Conservation (phyloP, 2,329 filamentous ascomycete genomes). For the Phoma herbarum region DNA sequence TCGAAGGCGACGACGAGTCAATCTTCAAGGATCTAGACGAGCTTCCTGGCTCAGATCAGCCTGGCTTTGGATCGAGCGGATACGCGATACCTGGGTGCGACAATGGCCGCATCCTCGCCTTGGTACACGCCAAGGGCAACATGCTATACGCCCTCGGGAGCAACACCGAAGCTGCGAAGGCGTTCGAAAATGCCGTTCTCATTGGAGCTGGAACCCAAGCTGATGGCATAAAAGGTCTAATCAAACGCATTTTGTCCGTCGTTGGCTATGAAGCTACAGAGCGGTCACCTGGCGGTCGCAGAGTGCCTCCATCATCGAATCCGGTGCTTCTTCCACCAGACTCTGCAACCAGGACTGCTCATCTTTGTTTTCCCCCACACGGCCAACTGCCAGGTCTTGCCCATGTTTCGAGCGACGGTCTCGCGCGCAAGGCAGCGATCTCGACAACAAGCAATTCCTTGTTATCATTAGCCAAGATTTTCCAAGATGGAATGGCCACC, state of each 20-base stretch:
- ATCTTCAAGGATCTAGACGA: constrained; percentile 52
- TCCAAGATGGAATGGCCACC: constrained; percentile 92
- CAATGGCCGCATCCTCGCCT: constrained; percentile 90
- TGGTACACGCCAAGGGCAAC: constrained; percentile 98
- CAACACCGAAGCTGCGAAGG: constrained; percentile 78
- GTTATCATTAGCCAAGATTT: constrained; percentile 94
- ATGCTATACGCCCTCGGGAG: constrained; percentile 93
- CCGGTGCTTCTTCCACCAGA: constrained; percentile 85
- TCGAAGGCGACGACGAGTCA: constrained; percentile 55
- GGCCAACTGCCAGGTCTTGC: constrained; percentile 83
- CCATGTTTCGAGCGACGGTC: constrained; percentile 71
- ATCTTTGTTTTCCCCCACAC: constrained; percentile 78
- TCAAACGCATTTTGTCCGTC: constrained; percentile 77
- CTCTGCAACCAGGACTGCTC: constrained; percentile 81
- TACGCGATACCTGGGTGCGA: constrained; percentile 86
- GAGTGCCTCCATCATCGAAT: constrained; percentile 54
- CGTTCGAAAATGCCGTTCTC: constrained; percentile 93
- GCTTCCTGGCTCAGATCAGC: constrained; percentile 54
- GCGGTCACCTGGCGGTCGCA: constrained; percentile 44
- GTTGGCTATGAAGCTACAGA: constrained; percentile 58
- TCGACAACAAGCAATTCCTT: constrained; percentile 96
- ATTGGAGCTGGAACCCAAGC: constrained; percentile 80
- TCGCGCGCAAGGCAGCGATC: constrained; percentile 79
- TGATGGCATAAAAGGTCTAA: constrained; percentile 77
- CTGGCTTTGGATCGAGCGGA: constrained; percentile 78